Percentiles rank a stretch among this genome's conserved stretches.
Evolutionary conservation across 1,139 yeast genomes (phyloP).

Genomic region (Pichia sp.): DNA sequence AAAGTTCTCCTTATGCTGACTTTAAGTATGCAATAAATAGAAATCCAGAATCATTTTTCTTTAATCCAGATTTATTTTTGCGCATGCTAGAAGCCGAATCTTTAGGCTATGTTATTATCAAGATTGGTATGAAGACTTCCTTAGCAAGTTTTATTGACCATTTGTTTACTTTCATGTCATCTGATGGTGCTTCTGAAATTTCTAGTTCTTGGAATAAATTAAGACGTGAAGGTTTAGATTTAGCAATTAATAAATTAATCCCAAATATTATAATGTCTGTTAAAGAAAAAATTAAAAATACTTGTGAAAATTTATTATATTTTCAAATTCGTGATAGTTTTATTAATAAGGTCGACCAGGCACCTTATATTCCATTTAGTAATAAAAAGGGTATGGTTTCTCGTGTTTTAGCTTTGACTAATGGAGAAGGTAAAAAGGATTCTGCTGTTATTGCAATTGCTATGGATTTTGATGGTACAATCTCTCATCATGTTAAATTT

Average conservation of each 20-base stretch:
- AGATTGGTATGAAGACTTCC: conserved; percentile 34
- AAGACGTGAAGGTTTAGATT: conserved; percentile 59
- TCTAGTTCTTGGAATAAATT: conserved; percentile 78
- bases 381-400: conserved; percentile 78
- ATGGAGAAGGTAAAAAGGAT: conserved; percentile 77
- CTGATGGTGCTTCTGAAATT: conserved; percentile 79
- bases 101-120: conserved; percentile 47
- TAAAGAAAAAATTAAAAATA: conserved; percentile 75
- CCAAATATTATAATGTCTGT: conserved; percentile 68
- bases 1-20: conserved; percentile 76
- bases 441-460: conserved; percentile 85
- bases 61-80: conserved; percentile 72
- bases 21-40: conserved; percentile 86
- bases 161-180: conserved; percentile 52
- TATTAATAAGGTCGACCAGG: conserved; percentile 74
- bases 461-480: conserved; percentile 73
- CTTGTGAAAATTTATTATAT: conserved; percentile 67
- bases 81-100: conserved; percentile 89
- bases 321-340: conserved; percentile 65
- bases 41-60: conserved; percentile 64
- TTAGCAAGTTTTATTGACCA: conserved; percentile 36
- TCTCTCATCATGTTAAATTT: conserved; percentile 70
- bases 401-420: conserved; percentile 71
- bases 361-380: conserved; percentile 81
- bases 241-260: conserved; percentile 63